These are phyloP conservation scores for Cryphonectria naterciae DNA, from an alignment of 2,329 filamentous ascomycete species.

Conservation along the genomic window DNA sequence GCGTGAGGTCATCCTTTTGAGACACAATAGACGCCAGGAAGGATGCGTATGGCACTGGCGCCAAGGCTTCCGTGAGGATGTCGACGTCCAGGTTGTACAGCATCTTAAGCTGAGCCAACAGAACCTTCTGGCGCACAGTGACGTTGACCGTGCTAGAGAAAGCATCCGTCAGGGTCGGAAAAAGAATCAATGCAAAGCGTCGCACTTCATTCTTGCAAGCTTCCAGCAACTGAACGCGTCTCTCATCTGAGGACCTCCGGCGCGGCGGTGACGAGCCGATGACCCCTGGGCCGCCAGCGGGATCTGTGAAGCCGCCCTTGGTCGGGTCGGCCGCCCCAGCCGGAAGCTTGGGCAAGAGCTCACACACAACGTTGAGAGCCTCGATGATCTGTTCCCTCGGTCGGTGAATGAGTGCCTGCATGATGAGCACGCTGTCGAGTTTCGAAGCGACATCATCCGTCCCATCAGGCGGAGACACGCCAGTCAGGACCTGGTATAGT, in stretches of 20 bases:
- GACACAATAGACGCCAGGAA: constrained; percentile 94
- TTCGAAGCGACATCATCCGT: constrained; percentile 79
- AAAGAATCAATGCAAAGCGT: constrained; percentile 88
- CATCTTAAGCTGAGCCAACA: constrained; percentile 97
- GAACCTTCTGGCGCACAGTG: constrained; percentile 90
- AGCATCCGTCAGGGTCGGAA: constrained; percentile 93
- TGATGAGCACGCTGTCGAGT: constrained; percentile 95
- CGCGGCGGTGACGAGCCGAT: constrained; percentile 46
- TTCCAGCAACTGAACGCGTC: constrained; percentile 78
- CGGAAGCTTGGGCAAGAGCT: constrained; percentile 79
- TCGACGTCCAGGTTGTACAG: constrained; percentile 87
- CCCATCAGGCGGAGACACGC: constrained; percentile 85
- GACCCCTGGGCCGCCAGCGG: constrained; percentile 45
- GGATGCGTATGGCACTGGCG: constrained; percentile 90
- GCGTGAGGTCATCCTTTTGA: constrained; percentile 86
- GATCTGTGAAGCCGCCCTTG: constrained; percentile 49
- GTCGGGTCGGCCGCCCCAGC: constrained; percentile 50
- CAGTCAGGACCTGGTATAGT: constrained; percentile 94
- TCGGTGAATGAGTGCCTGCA: constrained; percentile 96
- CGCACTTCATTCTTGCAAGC: constrained; percentile 86
- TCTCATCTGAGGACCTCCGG: constrained; percentile 70
- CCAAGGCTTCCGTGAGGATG: constrained; percentile 83
- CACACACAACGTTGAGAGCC: constrained; percentile 96
- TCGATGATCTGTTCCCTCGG: constrained; percentile 96
- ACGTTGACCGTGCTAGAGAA: constrained; percentile 98